A percentile compares a stretch with the other conserved stretches of the same genome.
Conservation (phyloP, 2,329 filamentous ascomycete genomes). For the Fonsecaea erecta region DNA sequence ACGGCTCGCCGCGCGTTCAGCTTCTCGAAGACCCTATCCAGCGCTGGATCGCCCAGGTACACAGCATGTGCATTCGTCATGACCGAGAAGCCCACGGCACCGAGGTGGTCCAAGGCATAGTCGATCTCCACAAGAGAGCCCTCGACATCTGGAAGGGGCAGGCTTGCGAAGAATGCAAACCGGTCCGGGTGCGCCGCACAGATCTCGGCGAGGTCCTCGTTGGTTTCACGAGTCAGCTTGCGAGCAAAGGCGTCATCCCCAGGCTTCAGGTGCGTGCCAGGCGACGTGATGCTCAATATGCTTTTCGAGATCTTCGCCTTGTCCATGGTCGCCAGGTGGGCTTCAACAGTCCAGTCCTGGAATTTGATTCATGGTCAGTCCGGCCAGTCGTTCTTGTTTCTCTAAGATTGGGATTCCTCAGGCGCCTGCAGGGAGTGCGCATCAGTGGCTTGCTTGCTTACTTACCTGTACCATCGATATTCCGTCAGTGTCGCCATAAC, state of each 20-base stretch:
- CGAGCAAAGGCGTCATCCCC: constrained; percentile 45
- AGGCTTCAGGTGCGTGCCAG: constrained; percentile 52
- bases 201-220: constrained; percentile 36
- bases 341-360: constrained; percentile 50
- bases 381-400: background rate
- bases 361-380: background rate
- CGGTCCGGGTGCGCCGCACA: constrained; percentile 43
- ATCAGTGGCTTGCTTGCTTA: background rate
- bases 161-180: constrained; percentile 58
- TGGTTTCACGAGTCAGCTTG: constrained; percentile 43
- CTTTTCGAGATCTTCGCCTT: constrained; percentile 54
- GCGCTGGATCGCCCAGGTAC: constrained; percentile 54
- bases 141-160: constrained; percentile 57
- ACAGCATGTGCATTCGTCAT: constrained; percentile 58
- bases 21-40: constrained; percentile 54
- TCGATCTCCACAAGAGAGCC: constrained; percentile 55
- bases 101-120: constrained; percentile 43
- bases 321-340: constrained; percentile 57
- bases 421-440: background rate
- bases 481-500: constrained; percentile 17
- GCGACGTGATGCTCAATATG: constrained; percentile 60
- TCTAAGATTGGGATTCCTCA: background rate
- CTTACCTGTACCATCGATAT: constrained; percentile 18
- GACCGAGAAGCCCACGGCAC: constrained; percentile 57
- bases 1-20: constrained; percentile 52